These are phyloP conservation scores for Apiospora arundinis DNA, from an alignment of 2,329 filamentous ascomycete species.

Conservation along the genomic window DNA sequence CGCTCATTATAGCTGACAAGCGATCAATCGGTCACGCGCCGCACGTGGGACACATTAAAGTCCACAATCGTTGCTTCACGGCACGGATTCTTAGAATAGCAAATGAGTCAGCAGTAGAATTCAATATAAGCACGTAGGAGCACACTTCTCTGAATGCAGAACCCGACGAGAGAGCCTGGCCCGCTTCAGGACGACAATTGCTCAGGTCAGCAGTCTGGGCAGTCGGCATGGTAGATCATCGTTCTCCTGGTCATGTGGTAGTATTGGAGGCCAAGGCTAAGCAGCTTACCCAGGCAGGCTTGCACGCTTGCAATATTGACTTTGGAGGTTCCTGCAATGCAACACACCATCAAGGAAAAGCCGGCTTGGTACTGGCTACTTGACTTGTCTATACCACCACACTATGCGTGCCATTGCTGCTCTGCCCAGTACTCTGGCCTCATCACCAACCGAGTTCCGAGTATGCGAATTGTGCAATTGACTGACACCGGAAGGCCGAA, in stretches of 20 bases:
- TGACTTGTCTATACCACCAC: too few relatives aligned
- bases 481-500: background rate
- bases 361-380: too few relatives aligned
- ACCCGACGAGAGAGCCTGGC: background rate
- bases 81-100: background rate
- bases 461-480: background rate
- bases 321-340: background rate
- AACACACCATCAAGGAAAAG: conserved; percentile 2
- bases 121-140: background rate
- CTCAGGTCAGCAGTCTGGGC: background rate
- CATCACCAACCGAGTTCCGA: background rate
- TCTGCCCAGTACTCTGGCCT: too few relatives aligned
- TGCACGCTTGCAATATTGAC: background rate
- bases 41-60: background rate
- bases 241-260: conserved; percentile 1
- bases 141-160: background rate
- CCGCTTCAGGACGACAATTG: background rate
- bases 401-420: too few relatives aligned
- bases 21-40: background rate
- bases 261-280: background rate
- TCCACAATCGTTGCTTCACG: background rate
- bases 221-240: background rate
- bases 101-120: background rate
- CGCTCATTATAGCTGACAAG: background rate
- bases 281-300: background rate